Base-by-base conservation (phyloP, 2,329 filamentous ascomycete genomes). In the Ophiocordyceps polyrhachis-furcata region DNA sequence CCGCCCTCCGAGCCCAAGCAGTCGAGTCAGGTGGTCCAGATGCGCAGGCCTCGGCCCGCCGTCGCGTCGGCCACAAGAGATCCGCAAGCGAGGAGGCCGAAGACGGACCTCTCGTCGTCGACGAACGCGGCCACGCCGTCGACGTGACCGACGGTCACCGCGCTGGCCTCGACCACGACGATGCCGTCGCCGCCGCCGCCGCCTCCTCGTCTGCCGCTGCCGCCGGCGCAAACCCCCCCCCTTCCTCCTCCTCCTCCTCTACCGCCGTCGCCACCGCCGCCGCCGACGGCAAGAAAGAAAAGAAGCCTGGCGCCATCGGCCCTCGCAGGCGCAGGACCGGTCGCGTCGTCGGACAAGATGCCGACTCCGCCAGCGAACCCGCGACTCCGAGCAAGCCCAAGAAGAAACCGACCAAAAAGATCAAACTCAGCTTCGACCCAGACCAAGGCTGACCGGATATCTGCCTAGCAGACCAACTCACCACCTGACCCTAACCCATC, bases 91-190 rank as follows among this genome's bases (percentile, higher is more conserved):
- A 79, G 38, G 77, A 86, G 48, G 81, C 81, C 13, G 83, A 89
- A 52, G 83, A 89, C 58, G 79, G 70, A 43, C 84, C 84, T 0
- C 69, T 85, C 0, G 76, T 85, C 44, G 75, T 91, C 4, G 74
- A 89, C 51, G 83, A 86, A 56, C 68, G 73, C 5, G 81, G 76
- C 43, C 81, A 84, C 45, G 70, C 79, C 28, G 55, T 49, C 4
- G 60, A 68, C n/a, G 31, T 45, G 13, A 62, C 56, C n/a, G 57
- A 45, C 12, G 19, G n/a, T 12, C n/a, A 4, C n/a, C 49, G 51
- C 20, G 49, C 46, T 14, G 57, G 52, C 43, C 58, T 63, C 25
- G 60, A 57, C 42, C 58, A 59, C 28, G 59, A 59, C 32, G 51
- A 14, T 45, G 11, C 47, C 42, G 2, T 4, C 25, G 12, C 15